Evolutionary conservation across 1,284 basidiomycete species (phyloP).

Genomic region (Puccinia triticina): DNA sequence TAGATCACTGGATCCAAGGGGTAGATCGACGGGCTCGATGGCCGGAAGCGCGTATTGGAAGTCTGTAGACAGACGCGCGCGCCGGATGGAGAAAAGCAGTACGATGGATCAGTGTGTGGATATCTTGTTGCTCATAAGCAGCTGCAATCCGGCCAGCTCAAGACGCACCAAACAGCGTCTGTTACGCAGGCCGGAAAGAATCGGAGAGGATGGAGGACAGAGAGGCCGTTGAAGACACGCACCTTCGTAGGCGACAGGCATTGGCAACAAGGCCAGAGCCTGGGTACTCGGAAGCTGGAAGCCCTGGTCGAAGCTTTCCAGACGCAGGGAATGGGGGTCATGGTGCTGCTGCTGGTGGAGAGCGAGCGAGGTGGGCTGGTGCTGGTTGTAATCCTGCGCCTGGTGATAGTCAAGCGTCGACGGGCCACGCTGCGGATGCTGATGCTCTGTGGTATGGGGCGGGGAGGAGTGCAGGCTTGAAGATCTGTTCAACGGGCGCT

Average conservation of each 20-base stretch:
- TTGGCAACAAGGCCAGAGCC: slow-evolving; percentile 31
- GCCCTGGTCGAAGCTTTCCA: slow-evolving; percentile 22
- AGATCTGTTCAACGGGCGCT: slow-evolving; percentile 6
- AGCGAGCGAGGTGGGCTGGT: neutral
- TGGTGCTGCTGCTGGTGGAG: neutral
- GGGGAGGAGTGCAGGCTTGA: slow-evolving; percentile 16
- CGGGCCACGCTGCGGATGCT: slow-evolving; percentile 4
- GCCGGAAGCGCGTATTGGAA: slow-evolving; percentile 22
- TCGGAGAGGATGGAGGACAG: neutral
- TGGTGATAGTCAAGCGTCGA: slow-evolving; percentile 9
- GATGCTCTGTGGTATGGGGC: slow-evolving; percentile 30
- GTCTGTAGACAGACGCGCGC: neutral
- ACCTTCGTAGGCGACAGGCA: slow-evolving; percentile 49
- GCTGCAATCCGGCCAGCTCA: slow-evolving; percentile 25
- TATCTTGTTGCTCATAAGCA: too few relatives aligned
- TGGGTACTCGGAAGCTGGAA: slow-evolving; percentile 28
- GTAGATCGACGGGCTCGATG: slow-evolving; percentile 2
- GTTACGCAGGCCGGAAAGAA: slow-evolving; percentile 11
- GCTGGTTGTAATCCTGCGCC: slow-evolving; percentile 6
- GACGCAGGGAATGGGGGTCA: neutral
- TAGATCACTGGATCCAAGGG: neutral
- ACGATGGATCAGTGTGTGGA: slow-evolving; percentile 13
- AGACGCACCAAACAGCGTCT: slow-evolving; percentile 39
- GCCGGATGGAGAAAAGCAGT: neutral
- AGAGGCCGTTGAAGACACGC: slow-evolving; percentile 28